Evolutionary conservation across 306 rosid species (phyloP).

Genomic region (Neltuma alba): DNA sequence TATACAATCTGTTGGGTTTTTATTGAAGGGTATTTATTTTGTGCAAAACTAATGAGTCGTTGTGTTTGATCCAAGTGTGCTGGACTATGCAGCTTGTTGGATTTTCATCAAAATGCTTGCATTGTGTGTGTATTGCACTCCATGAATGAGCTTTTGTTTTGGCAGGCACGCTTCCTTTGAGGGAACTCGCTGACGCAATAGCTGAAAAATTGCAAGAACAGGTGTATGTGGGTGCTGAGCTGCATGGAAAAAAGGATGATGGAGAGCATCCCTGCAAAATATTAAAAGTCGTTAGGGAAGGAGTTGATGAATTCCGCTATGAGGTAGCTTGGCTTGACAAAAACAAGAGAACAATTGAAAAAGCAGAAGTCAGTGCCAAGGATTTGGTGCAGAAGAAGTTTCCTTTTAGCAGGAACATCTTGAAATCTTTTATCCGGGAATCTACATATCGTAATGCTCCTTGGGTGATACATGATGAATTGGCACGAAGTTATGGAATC

Average conservation of each 20-base stretch:
- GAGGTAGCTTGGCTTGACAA: conserved; percentile 85
- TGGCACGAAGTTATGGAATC: conserved; percentile 78
- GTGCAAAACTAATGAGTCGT: neutral
- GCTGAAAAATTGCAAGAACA: conserved; percentile 64
- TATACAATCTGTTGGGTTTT: conserved; percentile 14
- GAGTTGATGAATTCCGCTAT: conserved; percentile 48
- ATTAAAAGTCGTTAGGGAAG: conserved; percentile 58
- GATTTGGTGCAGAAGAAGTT: conserved; percentile 77
- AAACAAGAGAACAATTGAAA: conserved; percentile 60
- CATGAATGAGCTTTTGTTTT: conserved; percentile 29
- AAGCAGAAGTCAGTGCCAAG: conserved; percentile 46
- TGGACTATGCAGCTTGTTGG: conserved; percentile 10
- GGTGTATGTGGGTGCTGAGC: conserved; percentile 75
- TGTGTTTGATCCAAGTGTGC: neutral
- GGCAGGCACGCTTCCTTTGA: conserved; percentile 85
- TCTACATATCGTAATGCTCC: conserved; percentile 90
- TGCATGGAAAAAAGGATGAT: conserved; percentile 69
- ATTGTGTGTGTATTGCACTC: conserved; percentile 5
- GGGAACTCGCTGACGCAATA: conserved; percentile 78
- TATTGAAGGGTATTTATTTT: conserved; percentile 1
- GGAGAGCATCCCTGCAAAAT: conserved; percentile 67
- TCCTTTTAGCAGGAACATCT: conserved; percentile 72
- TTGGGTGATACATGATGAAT: conserved; percentile 83
- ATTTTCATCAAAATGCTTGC: conserved; percentile 9
- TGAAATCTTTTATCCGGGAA: conserved; percentile 91